Conservation (phyloP, 108 stramenopile genomes). For the Stephanodiscus triporus region DNA sequence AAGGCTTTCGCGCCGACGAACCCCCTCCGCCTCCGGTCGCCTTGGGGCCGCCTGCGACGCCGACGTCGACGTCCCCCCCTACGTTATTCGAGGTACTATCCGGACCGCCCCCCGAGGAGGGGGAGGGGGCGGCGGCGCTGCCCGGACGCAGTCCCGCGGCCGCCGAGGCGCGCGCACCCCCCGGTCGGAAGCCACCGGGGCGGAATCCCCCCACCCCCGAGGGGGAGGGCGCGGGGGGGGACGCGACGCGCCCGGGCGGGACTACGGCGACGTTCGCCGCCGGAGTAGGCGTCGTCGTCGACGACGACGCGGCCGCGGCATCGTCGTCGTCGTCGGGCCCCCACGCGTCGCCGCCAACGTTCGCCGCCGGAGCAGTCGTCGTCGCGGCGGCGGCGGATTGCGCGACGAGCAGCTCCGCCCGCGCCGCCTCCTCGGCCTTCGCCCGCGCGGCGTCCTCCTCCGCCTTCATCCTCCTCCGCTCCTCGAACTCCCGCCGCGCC, state of each 20-base stretch:
- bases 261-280: not conserved
- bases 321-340: not conserved
- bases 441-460: slow-evolving; percentile 31
- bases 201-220: slow-evolving; percentile 30
- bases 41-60: too few relatives aligned
- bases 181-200: slow-evolving; percentile 39
- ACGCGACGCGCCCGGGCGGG: not conserved
- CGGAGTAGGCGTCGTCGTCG: not conserved
- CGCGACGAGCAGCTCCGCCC: slow-evolving; percentile 12
- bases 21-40: not conserved
- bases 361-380: not conserved
- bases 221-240: slow-evolving; percentile 4
- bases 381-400: slow-evolving; percentile 3
- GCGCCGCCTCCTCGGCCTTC: slow-evolving; percentile 36
- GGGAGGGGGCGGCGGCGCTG: slow-evolving; percentile 6
- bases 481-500: slow-evolving; percentile 39
- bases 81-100: not conserved
- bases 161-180: slow-evolving; percentile 8
- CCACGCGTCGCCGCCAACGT: not conserved
- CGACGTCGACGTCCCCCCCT: not conserved
- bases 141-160: slow-evolving; percentile 40
- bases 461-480: slow-evolving; percentile 28
- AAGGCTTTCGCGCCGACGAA: slow-evolving; percentile 21
- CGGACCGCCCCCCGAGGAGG: slow-evolving; percentile 2
- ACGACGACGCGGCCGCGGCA: slow-evolving; percentile 2